phyloP scores from a whole-genome alignment of 2,329 filamentous ascomycete species.

The Didymella pinodella region DNA sequence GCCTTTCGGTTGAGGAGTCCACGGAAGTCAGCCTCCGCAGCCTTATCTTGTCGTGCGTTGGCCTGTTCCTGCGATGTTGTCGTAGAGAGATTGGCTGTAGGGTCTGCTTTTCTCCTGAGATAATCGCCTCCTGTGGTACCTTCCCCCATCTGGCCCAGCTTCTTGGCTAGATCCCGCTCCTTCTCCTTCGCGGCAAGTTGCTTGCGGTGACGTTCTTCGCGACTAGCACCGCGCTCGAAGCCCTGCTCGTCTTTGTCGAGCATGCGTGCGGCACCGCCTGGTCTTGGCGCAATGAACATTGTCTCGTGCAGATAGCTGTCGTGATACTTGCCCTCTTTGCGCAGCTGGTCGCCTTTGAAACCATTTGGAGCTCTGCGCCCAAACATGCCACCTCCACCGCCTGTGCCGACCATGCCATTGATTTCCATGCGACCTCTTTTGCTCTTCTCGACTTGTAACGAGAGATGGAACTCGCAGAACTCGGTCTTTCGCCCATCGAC shows the following conservation, averaged over 20 bases:
- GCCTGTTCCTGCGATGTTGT: constrained; percentile 29
- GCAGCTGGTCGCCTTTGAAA: constrained; percentile 39
- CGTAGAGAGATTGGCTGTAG: constrained; percentile 31
- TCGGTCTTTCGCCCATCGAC: constrained; percentile 87
- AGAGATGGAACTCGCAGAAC: constrained; percentile 92
- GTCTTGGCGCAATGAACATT: constrained; percentile 53
- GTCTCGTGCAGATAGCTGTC: constrained; percentile 66
- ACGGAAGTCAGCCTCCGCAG: constrained; percentile 43
- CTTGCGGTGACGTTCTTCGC: constrained; percentile 71
- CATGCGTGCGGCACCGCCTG: constrained; percentile 65
- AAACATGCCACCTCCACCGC: constrained; percentile 45
- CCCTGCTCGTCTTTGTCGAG: constrained; percentile 67
- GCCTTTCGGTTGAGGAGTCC: constrained; percentile 57
- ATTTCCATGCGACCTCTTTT: constrained; percentile 77
- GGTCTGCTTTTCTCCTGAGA: constrained; percentile 58
- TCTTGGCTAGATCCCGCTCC: constrained; percentile 75
- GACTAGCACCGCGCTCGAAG: constrained; percentile 60
- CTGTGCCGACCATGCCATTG: constrained; percentile 69
- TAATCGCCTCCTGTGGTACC: constrained; percentile 73
- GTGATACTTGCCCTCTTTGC: constrained; percentile 55
- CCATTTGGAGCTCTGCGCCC: constrained; percentile 36
- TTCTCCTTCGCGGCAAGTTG: constrained; percentile 72
- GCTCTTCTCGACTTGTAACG: constrained; percentile 77
- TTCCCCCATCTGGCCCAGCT: constrained; percentile 69
- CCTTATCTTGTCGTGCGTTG: constrained; percentile 27